Base-by-base conservation (phyloP, 345 rosid genomes). In the Dipteronia dyeriana region DNA sequence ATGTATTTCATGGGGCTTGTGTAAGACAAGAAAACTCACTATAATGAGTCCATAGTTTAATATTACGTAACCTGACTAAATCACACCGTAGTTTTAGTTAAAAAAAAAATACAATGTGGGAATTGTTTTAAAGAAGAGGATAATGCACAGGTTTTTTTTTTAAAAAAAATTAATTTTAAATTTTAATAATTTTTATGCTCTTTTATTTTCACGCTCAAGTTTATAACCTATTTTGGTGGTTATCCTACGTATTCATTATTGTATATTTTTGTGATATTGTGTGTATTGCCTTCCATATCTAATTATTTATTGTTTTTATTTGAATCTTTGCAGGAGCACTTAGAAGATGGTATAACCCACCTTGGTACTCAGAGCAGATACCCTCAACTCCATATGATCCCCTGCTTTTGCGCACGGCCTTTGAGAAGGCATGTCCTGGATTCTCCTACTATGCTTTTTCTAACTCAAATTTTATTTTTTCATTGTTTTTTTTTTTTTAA, bases 281-380 rank as follows among this genome's bases (percentile, higher is more conserved):
- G 23, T 65, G 22, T n/a, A 47, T 64, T 11, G 47, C 47, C 64
- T 13, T 77, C 64, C 26, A 59, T 59, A 19, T 59, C 26, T 59
- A 59, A n/a, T 14, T 59, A 59, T 59, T 20, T 10, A 14, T 9
- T 76, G 23, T 70, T 45, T 66, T 68, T 59, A 53, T 78, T 38
- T 67, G 56, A 38, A 75, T 70, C 70, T 73, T 66, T 83, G 82
- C 85, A 90, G 95, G 92, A 82, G 89, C 68, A 20, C 89, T 91
- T 79, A 86, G 90, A 80, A 89, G 97, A 76, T 92, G 97, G 97
- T 91, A 88, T 66, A 91, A 92, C 85, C 91, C 97, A 43, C 74
- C 88, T 23, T 92, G 97, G 95, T 88, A 69, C 71, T 77, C 82
- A 14, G 95, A 92, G 82, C 73, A 83, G 75, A 88, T 91, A 70